Evolutionary conservation across 352 stramenopile genomes (phyloP).

Genomic region (Phytophthora melonis): DNA sequence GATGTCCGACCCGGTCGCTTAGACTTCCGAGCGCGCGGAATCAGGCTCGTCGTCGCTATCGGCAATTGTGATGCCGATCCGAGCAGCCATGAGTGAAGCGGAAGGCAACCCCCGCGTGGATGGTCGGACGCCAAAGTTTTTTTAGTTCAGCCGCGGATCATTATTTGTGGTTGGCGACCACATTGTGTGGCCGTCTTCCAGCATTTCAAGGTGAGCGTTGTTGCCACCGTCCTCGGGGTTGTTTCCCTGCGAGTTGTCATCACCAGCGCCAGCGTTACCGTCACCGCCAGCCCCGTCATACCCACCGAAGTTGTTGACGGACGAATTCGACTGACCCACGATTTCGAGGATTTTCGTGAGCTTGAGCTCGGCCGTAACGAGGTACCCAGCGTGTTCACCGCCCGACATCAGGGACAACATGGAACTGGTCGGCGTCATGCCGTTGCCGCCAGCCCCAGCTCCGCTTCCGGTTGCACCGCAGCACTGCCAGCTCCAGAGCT

Average conservation of each 20-base stretch:
- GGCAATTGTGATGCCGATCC: constrained; percentile 37
- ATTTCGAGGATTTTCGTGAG: constrained; percentile 82
- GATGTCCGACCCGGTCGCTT: constrained; percentile 30
- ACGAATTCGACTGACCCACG: constrained; percentile 74
- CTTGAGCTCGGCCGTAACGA: constrained; percentile 76
- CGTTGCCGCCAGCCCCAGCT: background rate
- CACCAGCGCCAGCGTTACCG: constrained; percentile 40
- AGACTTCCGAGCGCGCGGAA: constrained; percentile 66
- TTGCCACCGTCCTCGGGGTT: constrained; percentile 34
- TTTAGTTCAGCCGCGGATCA: constrained; percentile 75
- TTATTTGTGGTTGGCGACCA: constrained; percentile 80
- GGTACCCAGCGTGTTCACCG: constrained; percentile 65
- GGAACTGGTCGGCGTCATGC: constrained; percentile 34
- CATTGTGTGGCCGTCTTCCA: constrained; percentile 61
- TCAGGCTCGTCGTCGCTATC: constrained; percentile 51
- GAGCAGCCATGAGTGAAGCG: constrained; percentile 29
- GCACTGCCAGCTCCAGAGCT: constrained; percentile 5
- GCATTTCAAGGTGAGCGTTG: constrained; percentile 43
- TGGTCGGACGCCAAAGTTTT: constrained; percentile 82
- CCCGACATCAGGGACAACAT: constrained; percentile 43
- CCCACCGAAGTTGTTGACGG: constrained; percentile 63
- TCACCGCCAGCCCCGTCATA: constrained; percentile 41
- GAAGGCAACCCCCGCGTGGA: constrained; percentile 22
- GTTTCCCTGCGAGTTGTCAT: constrained; percentile 34
- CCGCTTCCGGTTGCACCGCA: constrained; percentile 8